Base-by-base conservation (phyloP, 805 yeast genomes). In the Suhomyces vadensis region DNA sequence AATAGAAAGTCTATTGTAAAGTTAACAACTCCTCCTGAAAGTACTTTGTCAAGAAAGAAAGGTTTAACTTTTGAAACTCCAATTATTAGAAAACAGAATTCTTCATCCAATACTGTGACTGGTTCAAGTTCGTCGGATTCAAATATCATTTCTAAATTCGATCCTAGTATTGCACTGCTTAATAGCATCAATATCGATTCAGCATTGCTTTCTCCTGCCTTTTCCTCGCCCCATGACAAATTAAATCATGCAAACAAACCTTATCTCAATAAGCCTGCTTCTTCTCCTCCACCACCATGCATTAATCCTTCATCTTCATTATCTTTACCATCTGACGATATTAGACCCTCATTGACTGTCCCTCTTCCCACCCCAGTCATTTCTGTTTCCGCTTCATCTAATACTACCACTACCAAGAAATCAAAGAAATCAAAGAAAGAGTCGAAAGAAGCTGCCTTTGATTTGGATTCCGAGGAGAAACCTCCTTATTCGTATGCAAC, bases 401-500 rank as follows among this genome's bases (percentile, higher is more conserved):
- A n/a, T n/a, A n/a, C n/a, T n/a, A 16, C 13, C 19, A 24, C 55
- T 25, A 42, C 52, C 39, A 52, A 50, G 40, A 63, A 61, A 45
- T 43, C 55, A 39, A 65, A 65, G 47, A 64, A 64, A 50, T 42
- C 55, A 23, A 52, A 54, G 38, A 62, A 58, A 41, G 65, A 58
- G 10, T 35, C 56, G 22, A 63, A 66, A 37, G 70, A 67, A 35
- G 45, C 59, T n/a, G 57, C 64, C 8, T 71, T 71, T 49, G 65
- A 65, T 22, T 82, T 83, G 53, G 60, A 54, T 42, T 80, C 83
- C 7, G 78, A 81, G 20, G 74, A 67, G 41, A 92, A 94, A 63
- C 99, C 99, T 1, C 96, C 96, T 0, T 91, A 83, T 63, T 88
- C 97, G 5, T 92, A 92, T 60, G 99, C 99, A 3, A 84, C 90